Evolutionary conservation across 257 asterid species (phyloP), one percentile per base, ranked within the genome.

Genomic region (Coffea eugenioides): DNA sequence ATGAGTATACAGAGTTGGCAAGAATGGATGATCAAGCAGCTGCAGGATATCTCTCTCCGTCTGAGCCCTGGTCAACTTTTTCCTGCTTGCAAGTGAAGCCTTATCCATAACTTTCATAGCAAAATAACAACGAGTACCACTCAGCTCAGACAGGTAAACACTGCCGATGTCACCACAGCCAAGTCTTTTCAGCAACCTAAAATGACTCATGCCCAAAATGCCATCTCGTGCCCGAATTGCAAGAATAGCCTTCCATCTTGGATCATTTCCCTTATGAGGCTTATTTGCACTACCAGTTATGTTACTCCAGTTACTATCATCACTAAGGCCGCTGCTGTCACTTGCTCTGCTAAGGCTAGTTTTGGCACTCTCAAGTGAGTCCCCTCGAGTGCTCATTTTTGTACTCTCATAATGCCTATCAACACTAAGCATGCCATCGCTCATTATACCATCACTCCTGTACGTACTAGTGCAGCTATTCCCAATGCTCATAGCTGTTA

Each of bases 61-160:
- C 85, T 86, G 92, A 76, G 90, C 92, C 77, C 92, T 65, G 7
- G 81, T 80, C 83, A 86, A 61, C 69, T 86, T 86, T 78, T 88
- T 85, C 86, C 89, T 77, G 83, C 88, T 86, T 34, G 87, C 90
- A 79, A 88, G 88, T 4, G 92, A 88, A 31, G 90, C 89, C 82
- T 86, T 88, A 67, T 88, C 90, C 89, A 88, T 88, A 27, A 88
- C 92, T 81, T 88, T 88, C 92, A 88, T 88, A 21, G 90, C 90
- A 69, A 88, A 88, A 80, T 61, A 85, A 76, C 92, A 81, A 46
- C 78, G 87, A 14, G 92, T 88, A 73, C 85, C 85, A 46, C 88
- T 84, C 48, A 88, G 84, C 85, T 88, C 90, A 41, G 92, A 86
- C 34, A 88, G 90, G 83, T 86, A 86, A 73, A 88, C 92, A 46